phyloP scores from a whole-genome alignment of 176 grass and related monocot species.

The Phoenix roebelenii region DNA sequence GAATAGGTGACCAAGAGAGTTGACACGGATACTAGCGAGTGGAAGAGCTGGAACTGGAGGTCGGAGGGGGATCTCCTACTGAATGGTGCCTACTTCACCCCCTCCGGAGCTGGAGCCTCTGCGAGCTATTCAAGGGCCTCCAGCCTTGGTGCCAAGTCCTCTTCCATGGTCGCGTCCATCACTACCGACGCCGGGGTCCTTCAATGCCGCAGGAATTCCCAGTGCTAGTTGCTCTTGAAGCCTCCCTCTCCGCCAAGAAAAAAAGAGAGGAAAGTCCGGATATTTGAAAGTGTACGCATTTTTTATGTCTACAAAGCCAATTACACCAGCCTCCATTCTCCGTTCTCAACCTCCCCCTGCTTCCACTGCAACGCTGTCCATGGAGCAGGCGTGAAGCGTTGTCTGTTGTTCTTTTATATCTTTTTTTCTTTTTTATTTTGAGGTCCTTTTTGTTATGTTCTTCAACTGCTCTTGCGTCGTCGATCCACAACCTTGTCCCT shows the following conservation, averaged over 20 bases:
- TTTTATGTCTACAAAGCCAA: neutral
- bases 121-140: constrained; percentile 17
- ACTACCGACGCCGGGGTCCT: constrained; percentile 9
- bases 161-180: constrained; percentile 15
- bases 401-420: neutral
- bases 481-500: too few species aligned
- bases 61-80: constrained; percentile 18
- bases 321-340: neutral
- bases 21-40: neutral
- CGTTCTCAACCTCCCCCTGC: constrained; percentile 17
- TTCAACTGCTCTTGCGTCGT: too few species aligned
- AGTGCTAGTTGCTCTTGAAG: neutral
- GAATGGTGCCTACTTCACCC: constrained; percentile 20
- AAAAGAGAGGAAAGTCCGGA: neutral
- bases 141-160: constrained; percentile 19
- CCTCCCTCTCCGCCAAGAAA: too few species aligned
- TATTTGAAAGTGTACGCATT: constrained; percentile 1
- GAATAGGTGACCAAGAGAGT: constrained; percentile 20
- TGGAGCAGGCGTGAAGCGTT: constrained; percentile 21
- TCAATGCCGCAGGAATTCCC: neutral
- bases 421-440: neutral
- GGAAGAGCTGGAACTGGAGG: constrained; percentile 18
- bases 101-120: constrained; percentile 9
- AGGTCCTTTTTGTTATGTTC: too few species aligned
- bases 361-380: neutral